A percentile compares a stretch with the other conserved stretches of the same genome.
Conservation (phyloP, 129 eudicot genomes). For the Helianthus annuus region HanXRQr2.0-SUNRISE NC_035441.2:184739071-184739570, state of each 20-base stretch:
- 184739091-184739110: conserved; percentile 24
- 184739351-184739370: conserved; percentile 45
- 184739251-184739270: conserved; percentile 43
- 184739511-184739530: conserved; percentile 50
- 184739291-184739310: conserved; percentile 57
- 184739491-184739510: conserved; percentile 56
- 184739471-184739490: conserved; percentile 54
- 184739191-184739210: conserved; percentile 48
- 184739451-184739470: conserved; percentile 54
- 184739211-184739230: conserved; percentile 49
- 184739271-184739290: conserved; percentile 47
- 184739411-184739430: conserved; percentile 33
- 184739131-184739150: background rate
- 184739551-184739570: conserved; percentile 42
- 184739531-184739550: conserved; percentile 50
- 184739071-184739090: conserved; percentile 56
- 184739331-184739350: conserved; percentile 41
- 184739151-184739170: background rate
- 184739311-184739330: conserved; percentile 48
- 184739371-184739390: conserved; percentile 55
- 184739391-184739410: conserved; percentile 47
- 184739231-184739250: conserved; percentile 39
- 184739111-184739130: background rate
- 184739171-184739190: background rate
- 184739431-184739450: conserved; percentile 42